phyloP scores from a whole-genome alignment of 139 green algal species.

The Chlorella sp. region DNA sequence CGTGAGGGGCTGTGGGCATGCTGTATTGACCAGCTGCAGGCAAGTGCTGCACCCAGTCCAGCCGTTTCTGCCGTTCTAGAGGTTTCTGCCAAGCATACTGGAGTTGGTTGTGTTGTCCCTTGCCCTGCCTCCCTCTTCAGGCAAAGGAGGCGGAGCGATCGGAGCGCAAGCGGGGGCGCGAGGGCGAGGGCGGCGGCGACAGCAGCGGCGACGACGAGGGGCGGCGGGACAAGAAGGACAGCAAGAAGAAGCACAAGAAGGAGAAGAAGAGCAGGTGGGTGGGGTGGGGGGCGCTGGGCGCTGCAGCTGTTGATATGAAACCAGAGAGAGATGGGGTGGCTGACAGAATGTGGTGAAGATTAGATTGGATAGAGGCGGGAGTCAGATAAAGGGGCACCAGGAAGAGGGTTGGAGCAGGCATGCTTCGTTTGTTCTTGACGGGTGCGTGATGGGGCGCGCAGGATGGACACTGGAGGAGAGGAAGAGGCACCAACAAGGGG shows the following conservation, averaged over 20 bases:
- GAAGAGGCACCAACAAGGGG: background rate
- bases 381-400: no score
- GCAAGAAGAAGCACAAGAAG: conserved; percentile 19
- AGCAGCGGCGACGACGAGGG: conserved; percentile 29
- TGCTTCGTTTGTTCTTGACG: background rate
- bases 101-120: background rate
- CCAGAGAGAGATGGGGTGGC: background rate
- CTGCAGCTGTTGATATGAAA: no score
- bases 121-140: background rate
- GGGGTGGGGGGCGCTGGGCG: background rate
- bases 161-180: conserved; percentile 39
- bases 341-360: no score
- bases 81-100: no score
- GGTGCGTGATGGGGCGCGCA: background rate
- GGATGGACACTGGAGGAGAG: background rate
- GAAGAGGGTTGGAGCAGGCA: no score
- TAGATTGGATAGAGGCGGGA: background rate
- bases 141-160: conserved; percentile 51
- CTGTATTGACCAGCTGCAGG: no score
- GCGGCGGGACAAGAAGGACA: conserved; percentile 46
- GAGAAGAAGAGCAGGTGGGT: background rate
- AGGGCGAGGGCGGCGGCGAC: conserved; percentile 16
- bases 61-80: background rate
- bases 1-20: no score
- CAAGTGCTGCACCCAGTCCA: background rate